Evolutionary conservation across 495 filamentous ascomycete species (phyloP), one percentile per base, ranked within the genome.

Genomic region (Aspergillus cavernicola): DNA sequence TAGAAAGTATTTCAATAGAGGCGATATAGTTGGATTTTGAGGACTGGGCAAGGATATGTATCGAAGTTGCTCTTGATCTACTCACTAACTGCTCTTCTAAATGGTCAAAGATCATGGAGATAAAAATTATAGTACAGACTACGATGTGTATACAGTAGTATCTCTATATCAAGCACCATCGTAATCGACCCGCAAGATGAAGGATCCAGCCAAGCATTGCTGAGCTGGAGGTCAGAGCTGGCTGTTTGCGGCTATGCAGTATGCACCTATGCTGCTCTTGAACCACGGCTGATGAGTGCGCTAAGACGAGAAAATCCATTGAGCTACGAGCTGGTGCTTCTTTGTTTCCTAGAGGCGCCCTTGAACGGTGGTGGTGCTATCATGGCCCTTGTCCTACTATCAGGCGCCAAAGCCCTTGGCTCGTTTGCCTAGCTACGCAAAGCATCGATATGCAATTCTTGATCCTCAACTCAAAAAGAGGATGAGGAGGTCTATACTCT

Each of bases 151-250:
- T n/a, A n/a, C n/a, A n/a, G n/a, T n/a, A n/a, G n/a, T n/a, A n/a
- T n/a, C n/a, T n/a, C n/a, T n/a, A n/a, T n/a, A n/a, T n/a, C n/a
- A n/a, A n/a, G n/a, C n/a, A n/a, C n/a, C n/a, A n/a, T n/a, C n/a
- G n/a, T n/a, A n/a, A n/a, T n/a, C n/a, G n/a, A n/a, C n/a, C n/a
- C n/a, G n/a, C n/a, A n/a, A n/a, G n/a, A n/a, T n/a, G n/a, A n/a
- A n/a, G n/a, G n/a, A n/a, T n/a, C n/a, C n/a, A 23, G 38, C 38
- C 38, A 41, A 41, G 38, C 38, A 41, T 41, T 41, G 9, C 38
- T n/a, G 16, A 41, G 18, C 19, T 41, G 22, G 38, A 16, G 35
- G 32, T 12, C 10, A 2, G 35, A 28, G n/a, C 35, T 38, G 35
- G n/a, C 16, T 38, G 35, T 16, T n/a, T 28, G 4, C 24, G 24